These are phyloP conservation scores for Cystobasidium slooffiae DNA, from an alignment of 1,284 basidiomycete species.

Conservation along the genomic window DNA sequence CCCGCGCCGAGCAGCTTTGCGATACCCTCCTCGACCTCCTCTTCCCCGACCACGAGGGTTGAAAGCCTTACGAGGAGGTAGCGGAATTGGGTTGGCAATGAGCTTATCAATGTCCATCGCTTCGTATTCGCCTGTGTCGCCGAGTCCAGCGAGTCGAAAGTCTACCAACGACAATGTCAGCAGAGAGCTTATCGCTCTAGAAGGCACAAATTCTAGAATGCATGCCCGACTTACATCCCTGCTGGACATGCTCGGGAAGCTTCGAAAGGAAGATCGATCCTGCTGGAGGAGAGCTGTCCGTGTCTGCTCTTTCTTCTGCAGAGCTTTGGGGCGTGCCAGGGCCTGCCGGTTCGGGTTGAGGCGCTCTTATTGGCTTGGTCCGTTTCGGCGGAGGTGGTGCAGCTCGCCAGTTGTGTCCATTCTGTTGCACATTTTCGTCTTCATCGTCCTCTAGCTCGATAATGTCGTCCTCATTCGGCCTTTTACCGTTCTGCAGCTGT, in stretches of 20 bases:
- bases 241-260: constrained; percentile 11
- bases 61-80: not conserved
- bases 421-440: no score
- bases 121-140: not conserved
- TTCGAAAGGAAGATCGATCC: constrained; percentile 31
- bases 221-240: constrained; percentile 15
- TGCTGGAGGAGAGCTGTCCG: constrained; percentile 16
- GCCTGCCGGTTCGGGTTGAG: not conserved
- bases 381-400: constrained; percentile 6
- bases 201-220: not conserved
- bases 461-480: not conserved
- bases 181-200: not conserved
- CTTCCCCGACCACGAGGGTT: not conserved
- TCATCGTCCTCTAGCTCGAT: constrained; percentile 20
- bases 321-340: not conserved
- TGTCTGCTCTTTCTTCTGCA: not conserved
- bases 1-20: not conserved
- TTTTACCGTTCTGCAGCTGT: not conserved
- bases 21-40: constrained; percentile 1
- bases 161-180: not conserved
- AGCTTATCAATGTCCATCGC: not conserved
- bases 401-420: not conserved
- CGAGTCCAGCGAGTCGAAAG: constrained; percentile 24
- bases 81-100: not conserved
- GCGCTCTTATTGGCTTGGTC: constrained; percentile 4